Conservation (phyloP, 2,329 filamentous ascomycete species). For the Davidsoniella virescens region DNA sequence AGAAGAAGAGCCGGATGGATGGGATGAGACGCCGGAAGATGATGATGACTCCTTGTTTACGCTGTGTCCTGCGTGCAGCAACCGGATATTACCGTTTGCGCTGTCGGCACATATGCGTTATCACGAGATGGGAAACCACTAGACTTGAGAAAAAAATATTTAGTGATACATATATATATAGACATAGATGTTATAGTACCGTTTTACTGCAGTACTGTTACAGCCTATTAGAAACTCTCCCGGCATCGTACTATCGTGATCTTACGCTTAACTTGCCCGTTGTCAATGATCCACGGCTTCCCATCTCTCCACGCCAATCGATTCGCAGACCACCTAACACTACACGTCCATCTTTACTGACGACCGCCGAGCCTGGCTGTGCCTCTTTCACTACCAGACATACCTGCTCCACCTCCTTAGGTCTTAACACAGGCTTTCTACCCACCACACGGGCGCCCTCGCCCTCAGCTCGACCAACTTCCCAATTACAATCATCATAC, state of each 20-base stretch:
- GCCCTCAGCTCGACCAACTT: constrained; percentile 19
- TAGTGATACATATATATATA: too few species aligned
- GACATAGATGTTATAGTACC: too few species aligned
- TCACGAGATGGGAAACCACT: constrained; percentile 23
- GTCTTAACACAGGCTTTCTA: constrained; percentile 39
- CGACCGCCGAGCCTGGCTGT: constrained; percentile 18
- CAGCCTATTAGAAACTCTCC: background rate
- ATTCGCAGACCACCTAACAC: constrained; percentile 70
- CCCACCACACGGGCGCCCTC: constrained; percentile 13
- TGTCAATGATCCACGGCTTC: constrained; percentile 70
- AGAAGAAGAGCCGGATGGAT: constrained; percentile 17
- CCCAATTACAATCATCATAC: constrained; percentile 43
- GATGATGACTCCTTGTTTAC: constrained; percentile 18
- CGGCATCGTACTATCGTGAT: constrained; percentile 8
- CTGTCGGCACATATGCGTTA: constrained; percentile 39
- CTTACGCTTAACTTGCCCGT: constrained; percentile 63
- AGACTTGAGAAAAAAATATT: background rate
- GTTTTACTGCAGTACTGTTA: background rate
- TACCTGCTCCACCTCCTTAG: constrained; percentile 48
- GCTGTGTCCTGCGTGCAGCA: constrained; percentile 33
- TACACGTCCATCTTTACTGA: constrained; percentile 39
- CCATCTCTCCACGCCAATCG: constrained; percentile 80
- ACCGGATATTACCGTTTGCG: constrained; percentile 40
- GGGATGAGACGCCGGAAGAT: constrained; percentile 18
- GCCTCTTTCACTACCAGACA: constrained; percentile 43